Percentiles rank a stretch among this genome's conserved stretches.
These are phyloP conservation scores for Sonneratia alba DNA, from an alignment of 345 rosid species.

Conservation along the genomic window DNA sequence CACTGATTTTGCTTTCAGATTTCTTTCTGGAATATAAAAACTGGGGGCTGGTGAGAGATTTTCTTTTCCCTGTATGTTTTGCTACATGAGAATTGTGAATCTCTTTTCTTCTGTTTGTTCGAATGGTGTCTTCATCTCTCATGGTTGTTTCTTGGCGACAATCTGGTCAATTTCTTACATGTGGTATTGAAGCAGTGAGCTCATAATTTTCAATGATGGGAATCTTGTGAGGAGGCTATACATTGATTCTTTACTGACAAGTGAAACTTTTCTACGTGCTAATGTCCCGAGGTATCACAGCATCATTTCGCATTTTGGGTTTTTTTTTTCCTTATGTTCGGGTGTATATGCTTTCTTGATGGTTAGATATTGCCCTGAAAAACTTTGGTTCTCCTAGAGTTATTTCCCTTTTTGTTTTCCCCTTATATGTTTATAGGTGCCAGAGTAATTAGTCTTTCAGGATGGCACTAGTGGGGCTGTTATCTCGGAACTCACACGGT, in stretches of 20 bases:
- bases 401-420: too few species aligned
- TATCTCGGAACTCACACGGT: too few species aligned
- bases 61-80: slow-evolving; percentile 28
- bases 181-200: slow-evolving; percentile 19
- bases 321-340: not conserved
- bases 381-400: not conserved
- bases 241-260: slow-evolving; percentile 28
- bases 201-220: slow-evolving; percentile 20
- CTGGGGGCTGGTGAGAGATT: slow-evolving; percentile 22
- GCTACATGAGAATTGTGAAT: slow-evolving; percentile 16
- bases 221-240: slow-evolving; percentile 22
- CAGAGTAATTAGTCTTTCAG: too few species aligned
- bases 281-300: slow-evolving; percentile 11
- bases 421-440: too few species aligned
- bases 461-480: too few species aligned
- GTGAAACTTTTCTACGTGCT: not conserved
- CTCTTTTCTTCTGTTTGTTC: slow-evolving; percentile 2
- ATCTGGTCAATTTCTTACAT: slow-evolving; percentile 8
- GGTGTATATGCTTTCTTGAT: slow-evolving; percentile 7
- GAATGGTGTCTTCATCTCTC: slow-evolving; percentile 17
- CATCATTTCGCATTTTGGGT: not conserved
- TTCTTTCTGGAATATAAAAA: slow-evolving; percentile 10
- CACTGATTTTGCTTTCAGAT: slow-evolving; percentile 25
- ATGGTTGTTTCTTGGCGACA: slow-evolving; percentile 26
- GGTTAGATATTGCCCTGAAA: not conserved